Evolutionary conservation across 192 early-diverging fungal genomes (phyloP).

Genomic region (Gonapodya sp.): DNA sequence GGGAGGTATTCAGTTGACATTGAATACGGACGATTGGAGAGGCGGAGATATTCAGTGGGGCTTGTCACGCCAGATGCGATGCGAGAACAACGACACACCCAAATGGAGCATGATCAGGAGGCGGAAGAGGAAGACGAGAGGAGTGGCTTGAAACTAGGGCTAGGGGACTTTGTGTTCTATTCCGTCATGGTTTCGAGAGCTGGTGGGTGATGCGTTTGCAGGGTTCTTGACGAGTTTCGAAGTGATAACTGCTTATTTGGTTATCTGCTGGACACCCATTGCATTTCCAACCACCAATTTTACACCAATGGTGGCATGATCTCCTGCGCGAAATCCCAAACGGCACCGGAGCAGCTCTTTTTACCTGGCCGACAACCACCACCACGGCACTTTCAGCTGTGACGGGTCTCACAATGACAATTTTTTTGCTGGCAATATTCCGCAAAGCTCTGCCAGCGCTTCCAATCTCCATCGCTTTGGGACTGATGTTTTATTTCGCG

Average conservation of each 20-base stretch:
- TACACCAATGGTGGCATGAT: no score
- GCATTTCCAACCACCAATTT: no score
- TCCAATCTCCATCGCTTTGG: slow-evolving; percentile 79
- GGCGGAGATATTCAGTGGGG: no score
- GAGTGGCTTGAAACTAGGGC: slow-evolving; percentile 67
- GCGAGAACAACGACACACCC: background rate
- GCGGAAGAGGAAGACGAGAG: slow-evolving; percentile 46
- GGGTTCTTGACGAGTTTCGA: no score
- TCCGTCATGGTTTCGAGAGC: slow-evolving; percentile 68
- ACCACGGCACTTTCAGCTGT: slow-evolving; percentile 65
- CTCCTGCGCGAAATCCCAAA: no score
- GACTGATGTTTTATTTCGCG: slow-evolving; percentile 72
- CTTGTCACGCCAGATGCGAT: background rate
- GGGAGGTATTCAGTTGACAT: no score
- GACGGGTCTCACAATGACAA: slow-evolving; percentile 76
- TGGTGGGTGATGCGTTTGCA: no score
- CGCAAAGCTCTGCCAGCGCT: slow-evolving; percentile 75
- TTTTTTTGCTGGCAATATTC: slow-evolving; percentile 70
- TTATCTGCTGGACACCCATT: no score
- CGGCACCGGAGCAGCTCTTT: slow-evolving; percentile 42
- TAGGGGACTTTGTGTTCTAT: slow-evolving; percentile 89
- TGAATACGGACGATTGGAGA: background rate
- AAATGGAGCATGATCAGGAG: slow-evolving; percentile 29
- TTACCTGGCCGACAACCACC: slow-evolving; percentile 68
- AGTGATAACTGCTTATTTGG: no score